Evolutionary conservation across 495 filamentous ascomycete genomes (phyloP).

Genomic region (Amniculicola lignicola): DNA sequence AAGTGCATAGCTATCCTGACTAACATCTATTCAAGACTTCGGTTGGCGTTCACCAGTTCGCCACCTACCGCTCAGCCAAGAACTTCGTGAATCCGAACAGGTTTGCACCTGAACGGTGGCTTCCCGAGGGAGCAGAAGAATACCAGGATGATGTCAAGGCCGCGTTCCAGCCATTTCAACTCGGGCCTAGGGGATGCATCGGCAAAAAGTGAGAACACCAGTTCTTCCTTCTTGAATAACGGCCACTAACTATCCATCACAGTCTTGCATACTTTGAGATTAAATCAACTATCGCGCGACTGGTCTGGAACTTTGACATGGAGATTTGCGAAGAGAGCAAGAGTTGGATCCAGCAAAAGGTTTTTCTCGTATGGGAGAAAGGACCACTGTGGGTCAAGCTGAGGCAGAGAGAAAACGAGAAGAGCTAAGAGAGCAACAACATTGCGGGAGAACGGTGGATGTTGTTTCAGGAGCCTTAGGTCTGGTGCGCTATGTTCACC

Average conservation of each 20-base stretch:
- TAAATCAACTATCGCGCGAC: constrained; percentile 31
- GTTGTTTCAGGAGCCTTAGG: too few relatives aligned
- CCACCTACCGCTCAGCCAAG: constrained; percentile 36
- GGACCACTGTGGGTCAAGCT: constrained; percentile 26
- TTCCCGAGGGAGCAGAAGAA: constrained; percentile 3
- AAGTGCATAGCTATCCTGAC: not conserved
- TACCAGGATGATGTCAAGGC: constrained; percentile 27
- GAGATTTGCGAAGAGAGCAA: constrained; percentile 30
- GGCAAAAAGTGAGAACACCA: constrained; percentile 26
- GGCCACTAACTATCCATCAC: not conserved
- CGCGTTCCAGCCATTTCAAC: constrained; percentile 31
- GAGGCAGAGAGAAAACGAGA: not conserved
- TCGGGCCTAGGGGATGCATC: constrained; percentile 36
- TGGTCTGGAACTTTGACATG: constrained; percentile 37
- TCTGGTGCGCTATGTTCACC: too few relatives aligned
- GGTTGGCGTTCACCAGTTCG: constrained; percentile 43
- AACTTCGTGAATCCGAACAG: constrained; percentile 38
- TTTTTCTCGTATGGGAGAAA: constrained; percentile 47
- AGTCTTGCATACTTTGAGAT: constrained; percentile 43
- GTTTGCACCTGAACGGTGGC: constrained; percentile 38
- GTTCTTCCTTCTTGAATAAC: not conserved
- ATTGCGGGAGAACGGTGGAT: too few relatives aligned
- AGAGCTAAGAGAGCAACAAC: too few relatives aligned
- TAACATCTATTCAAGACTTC: constrained; percentile 35
- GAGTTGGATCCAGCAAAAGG: constrained; percentile 35